Evolutionary conservation across 768 basidiomycete species (phyloP), one percentile per base, ranked within the genome.

Genomic region (Suillus tomentosus): DNA sequence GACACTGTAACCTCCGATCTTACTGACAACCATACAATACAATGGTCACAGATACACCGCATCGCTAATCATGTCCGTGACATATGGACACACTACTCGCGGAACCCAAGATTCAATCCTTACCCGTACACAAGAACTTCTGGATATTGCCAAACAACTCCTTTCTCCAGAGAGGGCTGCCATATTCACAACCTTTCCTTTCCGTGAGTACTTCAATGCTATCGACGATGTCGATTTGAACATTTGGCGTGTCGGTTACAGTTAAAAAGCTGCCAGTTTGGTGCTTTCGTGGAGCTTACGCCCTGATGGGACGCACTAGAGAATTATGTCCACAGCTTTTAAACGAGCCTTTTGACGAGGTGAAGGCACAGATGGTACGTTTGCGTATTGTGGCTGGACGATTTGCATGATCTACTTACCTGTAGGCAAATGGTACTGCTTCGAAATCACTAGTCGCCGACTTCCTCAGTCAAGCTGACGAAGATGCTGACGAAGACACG

Each of bases 61-160:
- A 10, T 78, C 77, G 0, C 65, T 64, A 9, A 69, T 76, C 9
- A 63, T 78, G 60, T 61, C 76, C 3, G 65, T 70, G 34, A 67
- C 68, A 1, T 77, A 77, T 62, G 68, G 66, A 50, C 34, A 62
- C 9, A 63, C 68, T 5, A 63, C 65, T 2, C 56, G 73, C 19
- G 8, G 68, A 69, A 36, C 43, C 60, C 27, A 73, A 22, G 70
- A 70, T 50, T 56, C 51, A 9, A 15, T 64, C 11, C 57, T 78
- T 40, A 63, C 51, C 14, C 65, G 67, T 14, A 70, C 78, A 14
- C 66, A 70, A 47, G 67, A 68, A 47, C 68, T 74, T 39, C 66
- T 73, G 11, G 53, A 66, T 9, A 65, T 68, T 2, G 60, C 42
- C 15, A 58, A 2, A 40, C 24, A 60, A 48, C 61, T 56, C n/a